Percentiles rank a stretch among this genome's conserved stretches.
Evolutionary conservation across 441 rosid species (phyloP).

Genomic region (California macrophylla): DNA sequence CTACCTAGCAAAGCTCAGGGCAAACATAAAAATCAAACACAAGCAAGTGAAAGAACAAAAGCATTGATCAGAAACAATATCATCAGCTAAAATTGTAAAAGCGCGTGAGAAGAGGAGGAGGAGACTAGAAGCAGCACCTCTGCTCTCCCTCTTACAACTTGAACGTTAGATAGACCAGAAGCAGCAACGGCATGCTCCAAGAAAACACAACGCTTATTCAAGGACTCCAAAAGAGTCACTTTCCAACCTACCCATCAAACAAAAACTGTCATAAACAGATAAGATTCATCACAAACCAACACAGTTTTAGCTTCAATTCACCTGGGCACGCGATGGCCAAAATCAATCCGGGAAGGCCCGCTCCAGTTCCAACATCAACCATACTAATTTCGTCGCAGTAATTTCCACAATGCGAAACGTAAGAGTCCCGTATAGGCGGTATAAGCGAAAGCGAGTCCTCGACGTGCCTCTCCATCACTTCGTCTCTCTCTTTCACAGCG

Average conservation of each 20-base stretch:
- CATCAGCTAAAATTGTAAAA: background rate
- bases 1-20: background rate
- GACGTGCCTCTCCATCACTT: slow-evolving; percentile 69
- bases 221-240: slow-evolving; percentile 75
- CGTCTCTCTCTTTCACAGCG: slow-evolving; percentile 53
- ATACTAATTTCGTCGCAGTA: slow-evolving; percentile 33
- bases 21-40: background rate
- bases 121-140: slow-evolving; percentile 37
- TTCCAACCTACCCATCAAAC: slow-evolving; percentile 47
- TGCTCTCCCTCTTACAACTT: slow-evolving; percentile 75
- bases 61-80: background rate
- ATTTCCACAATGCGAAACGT: slow-evolving; percentile 28
- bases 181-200: slow-evolving; percentile 64
- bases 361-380: slow-evolving; percentile 78
- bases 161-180: slow-evolving; percentile 54
- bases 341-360: slow-evolving; percentile 81
- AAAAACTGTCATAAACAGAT: background rate
- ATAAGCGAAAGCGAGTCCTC: slow-evolving; percentile 78
- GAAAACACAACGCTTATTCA: slow-evolving; percentile 74
- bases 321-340: slow-evolving; percentile 76
- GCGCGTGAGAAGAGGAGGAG: background rate
- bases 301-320: slow-evolving; percentile 13
- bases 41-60: background rate
- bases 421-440: slow-evolving; percentile 44
- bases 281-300: background rate